Percentiles rank a stretch among this genome's conserved stretches.
Evolutionary conservation across 202 grass and related monocot species (phyloP).

Genomic region (Hordeum pubiflorum): DNA sequence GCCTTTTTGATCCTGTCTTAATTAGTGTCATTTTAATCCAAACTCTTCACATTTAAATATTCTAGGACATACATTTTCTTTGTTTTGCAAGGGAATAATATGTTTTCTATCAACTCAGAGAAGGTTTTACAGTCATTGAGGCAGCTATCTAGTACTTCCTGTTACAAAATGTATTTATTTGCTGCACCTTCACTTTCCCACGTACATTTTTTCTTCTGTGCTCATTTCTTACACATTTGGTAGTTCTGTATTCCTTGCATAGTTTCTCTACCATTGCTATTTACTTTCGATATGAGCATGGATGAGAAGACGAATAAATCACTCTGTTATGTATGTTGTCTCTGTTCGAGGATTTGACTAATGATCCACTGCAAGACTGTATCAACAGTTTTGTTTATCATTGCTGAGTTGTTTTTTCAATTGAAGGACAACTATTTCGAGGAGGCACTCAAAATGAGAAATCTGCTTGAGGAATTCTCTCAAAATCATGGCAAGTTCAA

Average conservation of each 20-base stretch:
- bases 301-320: neutral
- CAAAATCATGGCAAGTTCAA: conserved; percentile 56
- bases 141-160: conserved; percentile 4
- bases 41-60: neutral
- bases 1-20: no score
- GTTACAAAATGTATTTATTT: conserved; percentile 6
- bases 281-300: neutral
- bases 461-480: conserved; percentile 89
- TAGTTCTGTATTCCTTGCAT: neutral
- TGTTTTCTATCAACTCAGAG: neutral
- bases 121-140: neutral
- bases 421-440: conserved; percentile 96
- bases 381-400: neutral
- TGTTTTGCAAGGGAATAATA: neutral
- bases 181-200: neutral
- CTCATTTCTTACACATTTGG: neutral
- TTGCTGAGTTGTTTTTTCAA: conserved; percentile 18
- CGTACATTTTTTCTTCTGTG: neutral
- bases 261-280: neutral
- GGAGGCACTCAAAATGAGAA: conserved; percentile 96
- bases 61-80: neutral
- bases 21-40: no score
- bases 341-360: neutral
- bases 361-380: neutral
- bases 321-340: neutral